phyloP scores from a whole-genome alignment of 768 basidiomycete species.

The Xanthoconium stramineum region DNA sequence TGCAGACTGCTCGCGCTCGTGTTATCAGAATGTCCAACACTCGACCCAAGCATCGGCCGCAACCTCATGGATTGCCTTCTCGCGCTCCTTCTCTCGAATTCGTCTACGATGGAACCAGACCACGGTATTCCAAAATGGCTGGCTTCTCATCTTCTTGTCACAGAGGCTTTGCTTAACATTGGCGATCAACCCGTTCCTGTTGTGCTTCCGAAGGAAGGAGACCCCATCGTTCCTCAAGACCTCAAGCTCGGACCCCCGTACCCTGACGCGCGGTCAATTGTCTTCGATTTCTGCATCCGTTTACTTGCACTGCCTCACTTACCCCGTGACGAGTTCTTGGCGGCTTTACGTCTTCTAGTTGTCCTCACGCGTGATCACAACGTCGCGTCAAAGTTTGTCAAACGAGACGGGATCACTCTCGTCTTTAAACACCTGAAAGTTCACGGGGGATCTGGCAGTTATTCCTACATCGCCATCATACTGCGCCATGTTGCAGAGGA shows the following conservation, averaged over 20 bases:
- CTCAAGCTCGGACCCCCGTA: conserved; percentile 61
- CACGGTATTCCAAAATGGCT: conserved; percentile 79
- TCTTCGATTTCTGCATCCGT: conserved; percentile 76
- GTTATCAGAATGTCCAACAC: conserved; percentile 67
- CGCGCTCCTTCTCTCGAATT: conserved; percentile 60
- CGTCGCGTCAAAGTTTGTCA: conserved; percentile 65
- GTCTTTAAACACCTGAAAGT: conserved; percentile 68
- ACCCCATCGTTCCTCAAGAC: conserved; percentile 50
- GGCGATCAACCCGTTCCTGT: conserved; percentile 70
- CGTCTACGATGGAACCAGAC: conserved; percentile 47
- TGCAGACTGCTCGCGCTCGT: conserved; percentile 85
- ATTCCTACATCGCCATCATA: conserved; percentile 82
- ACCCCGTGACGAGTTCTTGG: conserved; percentile 78
- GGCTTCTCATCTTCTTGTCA: conserved; percentile 78
- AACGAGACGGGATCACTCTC: conserved; percentile 55
- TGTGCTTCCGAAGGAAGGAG: conserved; percentile 66
- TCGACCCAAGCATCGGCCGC: conserved; percentile 52
- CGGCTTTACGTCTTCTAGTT: conserved; percentile 78
- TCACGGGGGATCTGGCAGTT: conserved; percentile 59
- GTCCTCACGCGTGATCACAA: conserved; percentile 73
- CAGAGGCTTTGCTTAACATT: conserved; percentile 76
- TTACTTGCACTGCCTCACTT: conserved; percentile 64
- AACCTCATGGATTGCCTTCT: conserved; percentile 68
- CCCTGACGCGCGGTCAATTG: conserved; percentile 53
- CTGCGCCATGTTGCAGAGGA: conserved; percentile 94